Evolutionary conservation across 2,329 filamentous ascomycete species (phyloP).

Genomic region (Verticillium longisporum): DNA sequence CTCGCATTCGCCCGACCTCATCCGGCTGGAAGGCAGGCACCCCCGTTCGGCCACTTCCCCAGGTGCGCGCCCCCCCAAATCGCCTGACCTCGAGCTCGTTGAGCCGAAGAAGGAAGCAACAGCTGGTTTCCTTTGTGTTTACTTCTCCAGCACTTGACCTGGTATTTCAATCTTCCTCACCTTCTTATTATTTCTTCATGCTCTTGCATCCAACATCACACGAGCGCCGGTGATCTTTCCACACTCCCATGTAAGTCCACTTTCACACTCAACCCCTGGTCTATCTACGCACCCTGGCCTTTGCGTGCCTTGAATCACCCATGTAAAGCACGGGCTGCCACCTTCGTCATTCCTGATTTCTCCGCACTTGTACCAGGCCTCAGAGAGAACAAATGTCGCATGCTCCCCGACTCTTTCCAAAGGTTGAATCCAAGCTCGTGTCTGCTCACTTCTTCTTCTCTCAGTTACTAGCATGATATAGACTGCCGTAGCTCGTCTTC

Average conservation of each 20-base stretch:
- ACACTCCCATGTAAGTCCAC: background rate
- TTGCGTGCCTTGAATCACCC: background rate
- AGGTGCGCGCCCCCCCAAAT: background rate
- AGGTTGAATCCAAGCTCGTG: background rate
- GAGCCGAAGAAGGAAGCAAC: background rate
- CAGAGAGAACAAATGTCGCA: background rate
- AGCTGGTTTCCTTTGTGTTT: background rate
- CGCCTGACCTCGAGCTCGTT: background rate
- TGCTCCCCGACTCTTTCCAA: background rate
- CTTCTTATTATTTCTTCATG: background rate
- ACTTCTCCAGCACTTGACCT: background rate
- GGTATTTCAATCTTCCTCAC: background rate
- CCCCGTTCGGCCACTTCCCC: background rate
- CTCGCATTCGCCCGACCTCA: background rate
- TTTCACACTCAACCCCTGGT: background rate
- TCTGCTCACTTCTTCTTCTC: background rate
- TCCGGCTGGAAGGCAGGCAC: background rate
- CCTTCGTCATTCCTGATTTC: slow-evolving; percentile 2
- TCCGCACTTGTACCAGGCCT: background rate
- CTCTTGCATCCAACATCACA: background rate
- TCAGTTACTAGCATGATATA: background rate
- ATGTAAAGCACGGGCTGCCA: background rate
- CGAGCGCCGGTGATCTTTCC: background rate
- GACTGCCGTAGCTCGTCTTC: background rate
- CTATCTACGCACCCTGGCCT: background rate